phyloP scores from a whole-genome alignment of 305 asterid species.

The Lippia alba region DNA sequence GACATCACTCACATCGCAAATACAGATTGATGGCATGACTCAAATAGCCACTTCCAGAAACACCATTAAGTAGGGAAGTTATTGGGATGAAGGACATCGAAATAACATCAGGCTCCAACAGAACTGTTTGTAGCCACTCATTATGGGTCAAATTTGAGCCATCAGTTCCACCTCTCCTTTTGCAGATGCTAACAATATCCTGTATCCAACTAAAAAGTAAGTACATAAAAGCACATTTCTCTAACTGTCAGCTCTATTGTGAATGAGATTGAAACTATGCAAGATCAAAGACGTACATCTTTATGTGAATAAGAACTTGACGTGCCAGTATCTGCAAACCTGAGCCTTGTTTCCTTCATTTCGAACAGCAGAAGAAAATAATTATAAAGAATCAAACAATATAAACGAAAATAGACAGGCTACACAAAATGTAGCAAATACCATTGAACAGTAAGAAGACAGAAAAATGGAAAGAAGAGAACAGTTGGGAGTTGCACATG shows the following conservation, averaged over 20 bases:
- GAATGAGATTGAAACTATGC: constrained; percentile 28
- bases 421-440: neutral
- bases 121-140: constrained; percentile 91
- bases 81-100: constrained; percentile 94
- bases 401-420: constrained; percentile 6
- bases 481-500: constrained; percentile 13
- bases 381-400: constrained; percentile 16
- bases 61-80: constrained; percentile 91
- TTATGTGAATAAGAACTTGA: constrained; percentile 86
- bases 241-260: constrained; percentile 16
- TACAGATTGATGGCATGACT: constrained; percentile 96
- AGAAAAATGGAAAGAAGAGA: neutral
- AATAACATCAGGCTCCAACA: constrained; percentile 90
- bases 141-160: constrained; percentile 61
- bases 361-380: constrained; percentile 51
- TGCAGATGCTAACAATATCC: constrained; percentile 79
- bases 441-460: constrained; percentile 13
- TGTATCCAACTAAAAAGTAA: constrained; percentile 47
- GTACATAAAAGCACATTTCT: constrained; percentile 29
- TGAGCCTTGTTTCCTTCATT: constrained; percentile 71
- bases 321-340: constrained; percentile 84
- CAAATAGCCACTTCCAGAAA: constrained; percentile 91
- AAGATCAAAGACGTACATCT: constrained; percentile 57
- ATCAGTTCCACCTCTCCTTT: constrained; percentile 93
- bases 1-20: constrained; percentile 80